Evolutionary conservation across 2,329 filamentous ascomycete species (phyloP), one percentile per base, ranked within the genome.

Genomic region (Fusarium clavum): DNA sequence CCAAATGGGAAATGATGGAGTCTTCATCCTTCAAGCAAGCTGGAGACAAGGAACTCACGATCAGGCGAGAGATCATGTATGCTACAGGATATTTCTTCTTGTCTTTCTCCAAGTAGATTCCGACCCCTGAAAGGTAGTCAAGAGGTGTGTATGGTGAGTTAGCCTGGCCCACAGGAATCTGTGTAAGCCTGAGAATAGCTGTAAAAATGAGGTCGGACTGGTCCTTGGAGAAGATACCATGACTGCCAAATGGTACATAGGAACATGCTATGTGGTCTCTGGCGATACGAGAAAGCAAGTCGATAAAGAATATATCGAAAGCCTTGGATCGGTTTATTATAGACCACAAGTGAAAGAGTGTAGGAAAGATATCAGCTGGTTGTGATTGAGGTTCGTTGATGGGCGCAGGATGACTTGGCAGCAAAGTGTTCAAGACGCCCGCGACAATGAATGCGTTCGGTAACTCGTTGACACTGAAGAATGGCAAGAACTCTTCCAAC

Each of bases 291-390:
- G 96, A 98, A 68, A 97, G 88, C 32, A 97, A 87, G 80, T 99
- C 96, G 69, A 98, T 88, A 75, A 97, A 94, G 68, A 92, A 91
- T 61, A 92, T 88, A 79, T 99, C 96, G 66, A 96, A 92, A 6
- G 90, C 87, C 79, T 93, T 96, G 2, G 95, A 98, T 54, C 97
- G 88, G 73, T 94, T 96, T 71, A 98, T 90, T 44, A 98, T 85
- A 2, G 94, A 96, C 96, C 96, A 99, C 3, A 98, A 82, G 79
- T 99, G 96, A 84, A 99, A 99, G 74, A 97, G 91, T 1, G 95
- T 97, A 5, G 96, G 96, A 38, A 98, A 83, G 76, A 97, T 95
- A 76, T 95, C 90, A 71, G 94, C 91, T 1, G 96, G 95, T 73
- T 94, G 90, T n/a, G 97, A 88, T 73, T 94, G 89, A 32, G 86